These are phyloP conservation scores for Alternaria arbusti DNA, from an alignment of 2,329 filamentous ascomycete species.

Conservation along the genomic window DNA sequence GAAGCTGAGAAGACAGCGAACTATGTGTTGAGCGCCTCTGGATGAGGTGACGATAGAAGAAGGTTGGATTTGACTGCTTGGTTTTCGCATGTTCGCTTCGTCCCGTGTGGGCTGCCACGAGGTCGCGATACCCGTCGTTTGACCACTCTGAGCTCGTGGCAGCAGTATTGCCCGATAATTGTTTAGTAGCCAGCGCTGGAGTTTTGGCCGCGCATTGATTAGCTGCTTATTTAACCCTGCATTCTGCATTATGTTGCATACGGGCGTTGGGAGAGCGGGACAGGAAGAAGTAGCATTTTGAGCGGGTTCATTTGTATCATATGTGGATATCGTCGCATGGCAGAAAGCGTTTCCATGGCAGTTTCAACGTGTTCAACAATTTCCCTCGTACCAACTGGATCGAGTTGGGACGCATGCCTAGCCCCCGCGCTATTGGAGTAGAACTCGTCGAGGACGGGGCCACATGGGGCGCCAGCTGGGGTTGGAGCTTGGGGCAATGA, in stretches of 20 bases:
- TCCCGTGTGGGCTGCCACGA: constrained; percentile 36
- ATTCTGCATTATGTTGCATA: constrained; percentile 34
- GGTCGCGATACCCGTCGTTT: constrained; percentile 45
- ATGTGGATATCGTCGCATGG: constrained; percentile 15
- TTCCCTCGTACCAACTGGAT: constrained; percentile 9
- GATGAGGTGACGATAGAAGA: constrained; percentile 28
- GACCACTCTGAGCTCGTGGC: constrained; percentile 38
- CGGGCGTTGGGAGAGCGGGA: constrained; percentile 17
- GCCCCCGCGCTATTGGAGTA: constrained; percentile 16
- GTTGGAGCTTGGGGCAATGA: constrained; percentile 30
- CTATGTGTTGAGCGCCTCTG: constrained; percentile 13
- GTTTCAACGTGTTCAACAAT: constrained; percentile 16
- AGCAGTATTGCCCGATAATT: constrained; percentile 32
- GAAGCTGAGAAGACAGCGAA: constrained; percentile 4
- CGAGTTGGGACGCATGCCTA: constrained; percentile 11
- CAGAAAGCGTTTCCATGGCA: constrained; percentile 14
- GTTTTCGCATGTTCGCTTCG: constrained; percentile 37
- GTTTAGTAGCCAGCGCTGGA: constrained; percentile 42
- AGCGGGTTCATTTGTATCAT: constrained; percentile 30
- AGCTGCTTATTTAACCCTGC: constrained; percentile 26
- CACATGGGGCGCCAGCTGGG: constrained; percentile 1
- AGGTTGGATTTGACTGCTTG: constrained; percentile 28
- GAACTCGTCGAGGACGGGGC: constrained; percentile 13
- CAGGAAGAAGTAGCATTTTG: constrained; percentile 24
- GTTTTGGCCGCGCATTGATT: constrained; percentile 35